These are phyloP conservation scores for Solanum chmielewskii DNA, from an alignment of 257 asterid genomes.

Conservation along the genomic window DNA sequence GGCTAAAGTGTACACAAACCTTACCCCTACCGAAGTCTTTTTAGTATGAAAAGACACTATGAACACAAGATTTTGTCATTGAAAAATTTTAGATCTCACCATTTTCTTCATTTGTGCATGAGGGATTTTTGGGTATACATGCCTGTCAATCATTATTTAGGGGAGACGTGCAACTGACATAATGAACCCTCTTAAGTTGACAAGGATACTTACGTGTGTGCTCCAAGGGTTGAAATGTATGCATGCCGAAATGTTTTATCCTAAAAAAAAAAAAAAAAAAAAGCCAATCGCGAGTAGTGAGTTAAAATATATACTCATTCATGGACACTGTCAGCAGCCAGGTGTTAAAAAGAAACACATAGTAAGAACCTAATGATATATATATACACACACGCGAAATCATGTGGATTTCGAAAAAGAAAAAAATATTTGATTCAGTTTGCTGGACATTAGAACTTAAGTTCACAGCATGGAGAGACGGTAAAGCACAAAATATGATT, in stretches of 20 bases:
- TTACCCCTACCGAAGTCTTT: neutral
- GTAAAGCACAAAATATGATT: neutral
- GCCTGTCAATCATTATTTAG: neutral
- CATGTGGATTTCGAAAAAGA: neutral
- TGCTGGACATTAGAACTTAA: neutral
- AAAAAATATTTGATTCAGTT: neutral
- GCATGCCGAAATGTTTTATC: slow-evolving; percentile 97
- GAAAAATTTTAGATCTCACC: neutral
- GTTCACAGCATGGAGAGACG: neutral
- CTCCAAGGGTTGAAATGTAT: slow-evolving; percentile 72
- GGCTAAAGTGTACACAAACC: neutral
- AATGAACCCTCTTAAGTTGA: neutral
- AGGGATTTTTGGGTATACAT: neutral
- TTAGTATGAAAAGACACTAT: neutral
- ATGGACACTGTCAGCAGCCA: neutral
- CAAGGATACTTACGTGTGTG: slow-evolving; percentile 75
- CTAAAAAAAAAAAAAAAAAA: slow-evolving; percentile 22
- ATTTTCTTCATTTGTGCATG: neutral
- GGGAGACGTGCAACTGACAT: neutral
- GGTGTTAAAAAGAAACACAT: neutral
- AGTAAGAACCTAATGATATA: neutral
- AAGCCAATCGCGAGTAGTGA: neutral
- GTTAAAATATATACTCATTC: neutral
- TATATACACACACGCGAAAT: neutral
- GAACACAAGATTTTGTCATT: neutral